Conservation (phyloP, 805 yeast species). For the Myxozyma udenii region DNA sequence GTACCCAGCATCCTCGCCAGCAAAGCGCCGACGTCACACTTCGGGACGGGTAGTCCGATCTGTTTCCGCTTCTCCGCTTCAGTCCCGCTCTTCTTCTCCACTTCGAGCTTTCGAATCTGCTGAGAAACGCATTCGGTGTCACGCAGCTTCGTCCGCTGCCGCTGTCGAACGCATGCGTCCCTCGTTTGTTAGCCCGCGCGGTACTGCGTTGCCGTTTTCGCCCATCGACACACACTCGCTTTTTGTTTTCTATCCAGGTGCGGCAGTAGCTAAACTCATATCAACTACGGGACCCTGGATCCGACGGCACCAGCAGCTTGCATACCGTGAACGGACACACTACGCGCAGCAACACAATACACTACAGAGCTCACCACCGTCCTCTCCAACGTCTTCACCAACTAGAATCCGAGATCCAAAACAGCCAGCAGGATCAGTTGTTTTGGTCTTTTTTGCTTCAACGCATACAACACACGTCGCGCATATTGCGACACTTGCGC, state of each 20-base stretch:
- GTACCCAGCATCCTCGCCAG: not conserved
- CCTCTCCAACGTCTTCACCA: not conserved
- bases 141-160: no score
- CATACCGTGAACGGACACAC: no score
- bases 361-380: not conserved
- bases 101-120: not conserved
- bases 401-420: no score
- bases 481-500: not conserved
- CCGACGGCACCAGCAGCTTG: not conserved
- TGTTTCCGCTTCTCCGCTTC: not conserved
- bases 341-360: slow-evolving; percentile 1
- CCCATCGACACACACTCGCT: not conserved
- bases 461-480: not conserved
- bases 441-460: not conserved
- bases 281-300: not conserved
- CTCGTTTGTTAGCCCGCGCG: slow-evolving; percentile 4
- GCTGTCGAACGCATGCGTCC: not conserved
- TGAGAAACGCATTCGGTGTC: not conserved
- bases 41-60: not conserved
- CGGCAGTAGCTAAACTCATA: not conserved
- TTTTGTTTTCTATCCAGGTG: slow-evolving; percentile 2
- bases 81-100: not conserved
- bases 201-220: not conserved
- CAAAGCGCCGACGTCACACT: not conserved
- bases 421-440: not conserved